These are phyloP conservation scores for Leccinum cinnamomeum DNA, from an alignment of 1,284 basidiomycete genomes.

Conservation along the genomic window DNA sequence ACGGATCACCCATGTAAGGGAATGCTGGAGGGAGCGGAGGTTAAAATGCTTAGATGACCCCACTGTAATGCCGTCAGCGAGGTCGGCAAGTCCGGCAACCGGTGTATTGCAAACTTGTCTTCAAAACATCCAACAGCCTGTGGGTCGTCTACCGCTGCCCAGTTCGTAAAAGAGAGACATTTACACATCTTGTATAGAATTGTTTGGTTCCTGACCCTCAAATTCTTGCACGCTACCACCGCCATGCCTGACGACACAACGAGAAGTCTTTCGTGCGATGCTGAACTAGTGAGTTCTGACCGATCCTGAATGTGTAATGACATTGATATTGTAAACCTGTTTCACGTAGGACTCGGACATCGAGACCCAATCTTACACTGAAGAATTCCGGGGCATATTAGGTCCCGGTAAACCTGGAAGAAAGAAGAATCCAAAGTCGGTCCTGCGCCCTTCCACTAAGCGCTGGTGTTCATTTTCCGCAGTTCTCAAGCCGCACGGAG, in stretches of 20 bases:
- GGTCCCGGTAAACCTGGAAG: slow-evolving; percentile 69
- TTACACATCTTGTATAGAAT: not conserved
- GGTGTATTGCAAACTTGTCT: not conserved
- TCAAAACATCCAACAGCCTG: slow-evolving; percentile 5
- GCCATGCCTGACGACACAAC: slow-evolving; percentile 33
- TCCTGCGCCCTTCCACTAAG: slow-evolving; percentile 18
- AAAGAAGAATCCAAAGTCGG: slow-evolving; percentile 84
- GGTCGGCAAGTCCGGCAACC: slow-evolving; percentile 10
- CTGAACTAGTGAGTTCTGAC: slow-evolving; percentile 25
- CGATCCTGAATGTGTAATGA: slow-evolving; percentile 15
- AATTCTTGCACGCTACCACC: not conserved
- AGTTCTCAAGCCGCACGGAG: slow-evolving; percentile 83
- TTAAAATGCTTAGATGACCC: slow-evolving; percentile 5
- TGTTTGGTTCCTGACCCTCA: slow-evolving; percentile 1
- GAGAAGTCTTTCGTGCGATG: slow-evolving; percentile 32
- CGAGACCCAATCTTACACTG: slow-evolving; percentile 55
- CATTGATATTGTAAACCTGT: slow-evolving; percentile 15
- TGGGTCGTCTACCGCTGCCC: slow-evolving; percentile 6
- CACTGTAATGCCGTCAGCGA: slow-evolving; percentile 22
- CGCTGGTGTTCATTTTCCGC: slow-evolving; percentile 15
- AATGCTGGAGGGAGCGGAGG: not conserved
- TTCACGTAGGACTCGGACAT: slow-evolving; percentile 58
- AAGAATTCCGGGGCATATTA: slow-evolving; percentile 35
- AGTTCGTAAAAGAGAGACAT: slow-evolving; percentile 1
- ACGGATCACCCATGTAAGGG: not conserved